Evolutionary conservation across 306 rosid genomes (phyloP).

Genomic region (Fragaria vesca): DNA sequence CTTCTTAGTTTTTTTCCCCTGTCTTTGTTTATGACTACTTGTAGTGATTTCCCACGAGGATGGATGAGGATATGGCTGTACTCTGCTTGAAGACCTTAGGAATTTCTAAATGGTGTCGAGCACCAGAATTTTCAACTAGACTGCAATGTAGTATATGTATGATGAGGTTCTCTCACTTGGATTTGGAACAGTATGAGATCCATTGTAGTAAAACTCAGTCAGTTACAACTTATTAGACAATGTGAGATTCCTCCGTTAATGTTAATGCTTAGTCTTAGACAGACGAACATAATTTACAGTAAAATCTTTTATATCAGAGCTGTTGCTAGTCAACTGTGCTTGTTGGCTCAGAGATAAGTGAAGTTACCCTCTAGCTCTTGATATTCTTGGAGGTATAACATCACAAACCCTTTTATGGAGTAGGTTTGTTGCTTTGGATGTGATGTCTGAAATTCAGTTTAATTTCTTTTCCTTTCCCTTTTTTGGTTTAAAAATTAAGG

Average conservation of each 20-base stretch:
- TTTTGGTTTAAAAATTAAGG: background rate
- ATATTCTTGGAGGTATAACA: background rate
- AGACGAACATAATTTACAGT: background rate
- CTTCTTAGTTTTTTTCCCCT: background rate
- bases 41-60: slow-evolving; percentile 19
- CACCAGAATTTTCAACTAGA: slow-evolving; percentile 22
- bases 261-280: background rate
- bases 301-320: background rate
- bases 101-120: slow-evolving; percentile 17
- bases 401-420: background rate
- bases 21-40: slow-evolving; percentile 9
- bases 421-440: background rate
- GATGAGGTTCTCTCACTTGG: slow-evolving; percentile 14
- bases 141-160: slow-evolving; percentile 19
- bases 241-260: slow-evolving; percentile 2
- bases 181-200: slow-evolving; percentile 22
- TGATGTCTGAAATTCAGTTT: background rate
- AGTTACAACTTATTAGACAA: slow-evolving; percentile 11
- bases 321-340: background rate
- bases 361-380: background rate
- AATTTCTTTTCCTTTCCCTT: too few relatives aligned
- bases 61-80: slow-evolving; percentile 29
- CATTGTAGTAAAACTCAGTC: slow-evolving; percentile 17
- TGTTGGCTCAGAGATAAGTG: background rate
- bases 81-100: slow-evolving; percentile 17